Evolutionary conservation across 495 filamentous ascomycete species (phyloP), one percentile per base, ranked within the genome.

Genomic region (Aspergillus leporis): DNA sequence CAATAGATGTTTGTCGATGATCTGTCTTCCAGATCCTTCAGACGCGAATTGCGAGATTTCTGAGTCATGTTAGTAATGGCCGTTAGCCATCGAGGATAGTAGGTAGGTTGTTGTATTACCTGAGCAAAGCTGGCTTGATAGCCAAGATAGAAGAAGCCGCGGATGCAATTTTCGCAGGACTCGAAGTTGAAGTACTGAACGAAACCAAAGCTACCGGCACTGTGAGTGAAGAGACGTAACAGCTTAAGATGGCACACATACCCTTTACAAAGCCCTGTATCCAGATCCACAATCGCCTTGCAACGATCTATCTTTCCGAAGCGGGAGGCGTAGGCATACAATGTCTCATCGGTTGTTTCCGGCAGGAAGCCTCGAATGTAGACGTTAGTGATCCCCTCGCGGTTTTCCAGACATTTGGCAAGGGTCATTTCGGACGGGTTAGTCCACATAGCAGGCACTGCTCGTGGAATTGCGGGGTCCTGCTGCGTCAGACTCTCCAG

Each of bases 51-150:
- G 77, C 97, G 96, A 12, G 92, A 96, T 75, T 97, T 92, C 90
- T 97, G 60, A 31, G 19, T 22, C 34, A 32, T 34, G 55, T 75
- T 21, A 72, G 58, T 45, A 58, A 45, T 9, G 50, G 14, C 16
- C 1, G 13, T 9, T 38, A 10, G 45, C 38, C 28, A 62, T n/a
- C 19, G 52, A 60, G 51, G 16, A 55, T 52, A 7, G 59, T 18
- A 18, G 41, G 36, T 22, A 18, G 22, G 38, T 53, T 60, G 25
- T 28, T 47, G 21, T 14, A 23, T 10, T 78, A 93, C 92, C 69
- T 90, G 83, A 59, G 95, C 94, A 75, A 97, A 99, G 66, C 92
- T 94, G 58, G 93, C 93, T 76, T 99, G 94, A 67, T 98, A 98
- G 41, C 93, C 93, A 55, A 92, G 83, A 64, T 89, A 87, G 70